phyloP scores from a whole-genome alignment of 2,329 filamentous ascomycete species.

The Fusarium sp. region DNA sequence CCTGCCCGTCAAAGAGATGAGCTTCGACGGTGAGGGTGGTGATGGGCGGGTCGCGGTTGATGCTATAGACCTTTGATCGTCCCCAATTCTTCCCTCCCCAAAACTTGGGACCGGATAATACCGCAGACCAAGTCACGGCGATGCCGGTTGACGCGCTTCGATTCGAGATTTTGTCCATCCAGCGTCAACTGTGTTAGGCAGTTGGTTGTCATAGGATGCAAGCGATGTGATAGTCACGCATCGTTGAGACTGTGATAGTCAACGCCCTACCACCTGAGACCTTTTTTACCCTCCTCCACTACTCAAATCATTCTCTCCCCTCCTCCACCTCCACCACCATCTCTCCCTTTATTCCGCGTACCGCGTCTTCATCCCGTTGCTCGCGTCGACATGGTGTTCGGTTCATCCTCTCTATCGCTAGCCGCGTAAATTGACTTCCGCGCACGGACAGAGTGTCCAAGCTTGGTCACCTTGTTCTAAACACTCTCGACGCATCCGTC shows the following conservation, averaged over 20 bases:
- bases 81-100: neutral
- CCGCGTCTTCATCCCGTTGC: neutral
- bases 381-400: constrained; percentile 11
- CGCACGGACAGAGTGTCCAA: constrained; percentile 32
- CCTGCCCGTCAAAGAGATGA: constrained; percentile 10
- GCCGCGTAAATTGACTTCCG: constrained; percentile 37
- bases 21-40: constrained; percentile 9
- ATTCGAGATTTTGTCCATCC: neutral
- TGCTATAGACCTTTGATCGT: constrained; percentile 4
- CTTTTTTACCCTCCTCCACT: neutral
- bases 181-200: neutral
- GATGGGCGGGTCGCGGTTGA: neutral
- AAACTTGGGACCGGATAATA: neutral
- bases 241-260: constrained; percentile 15
- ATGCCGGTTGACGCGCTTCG: constrained; percentile 1
- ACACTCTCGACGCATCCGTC: constrained; percentile 4
- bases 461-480: constrained; percentile 11
- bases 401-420: neutral
- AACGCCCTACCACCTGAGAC: constrained; percentile 7
- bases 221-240: constrained; percentile 24
- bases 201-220: constrained; percentile 12
- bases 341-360: neutral
- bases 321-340: neutral
- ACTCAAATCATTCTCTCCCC: neutral
- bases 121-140: neutral